Percentiles rank a stretch among this genome's conserved stretches.
These are phyloP conservation scores for Stropharia rugosoannulata DNA, from an alignment of 768 basidiomycete genomes.

Conservation along the genomic window DNA sequence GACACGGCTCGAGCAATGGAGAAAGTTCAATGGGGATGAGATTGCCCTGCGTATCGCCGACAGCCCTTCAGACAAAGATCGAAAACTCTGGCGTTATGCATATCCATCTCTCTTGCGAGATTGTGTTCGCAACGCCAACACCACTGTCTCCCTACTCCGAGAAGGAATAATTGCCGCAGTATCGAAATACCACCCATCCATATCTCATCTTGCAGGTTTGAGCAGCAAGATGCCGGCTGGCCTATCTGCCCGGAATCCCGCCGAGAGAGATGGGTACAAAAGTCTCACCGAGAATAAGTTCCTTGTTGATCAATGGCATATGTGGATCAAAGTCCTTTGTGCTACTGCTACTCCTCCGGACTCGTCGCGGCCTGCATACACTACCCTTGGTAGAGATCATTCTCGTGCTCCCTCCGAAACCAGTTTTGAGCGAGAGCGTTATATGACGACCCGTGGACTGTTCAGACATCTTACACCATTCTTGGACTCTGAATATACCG, in stretches of 20 bases:
- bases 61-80: slow-evolving; percentile 65
- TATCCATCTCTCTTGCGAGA: slow-evolving; percentile 64
- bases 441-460: slow-evolving; percentile 78
- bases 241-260: slow-evolving; percentile 32
- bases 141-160: slow-evolving; percentile 51
- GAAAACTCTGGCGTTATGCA: slow-evolving; percentile 71
- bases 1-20: slow-evolving; percentile 67
- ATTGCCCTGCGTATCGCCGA: slow-evolving; percentile 69
- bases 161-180: slow-evolving; percentile 68
- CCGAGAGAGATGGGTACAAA: slow-evolving; percentile 53
- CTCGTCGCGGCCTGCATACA: slow-evolving; percentile 49
- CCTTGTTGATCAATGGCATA: slow-evolving; percentile 75
- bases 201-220: slow-evolving; percentile 74
- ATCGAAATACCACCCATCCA: slow-evolving; percentile 67
- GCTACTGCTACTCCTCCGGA: slow-evolving; percentile 75
- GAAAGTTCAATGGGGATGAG: slow-evolving; percentile 52
- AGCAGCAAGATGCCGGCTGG: slow-evolving; percentile 52
- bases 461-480: slow-evolving; percentile 87
- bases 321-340: slow-evolving; percentile 85
- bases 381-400: slow-evolving; percentile 62
- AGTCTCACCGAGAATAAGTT: slow-evolving; percentile 55
- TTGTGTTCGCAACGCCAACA: slow-evolving; percentile 48
- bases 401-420: slow-evolving; percentile 68
- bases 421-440: slow-evolving; percentile 77
- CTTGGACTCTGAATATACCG: slow-evolving; percentile 80